Conservation (phyloP, 768 basidiomycete genomes). For the Suillus brevipes region DNA sequence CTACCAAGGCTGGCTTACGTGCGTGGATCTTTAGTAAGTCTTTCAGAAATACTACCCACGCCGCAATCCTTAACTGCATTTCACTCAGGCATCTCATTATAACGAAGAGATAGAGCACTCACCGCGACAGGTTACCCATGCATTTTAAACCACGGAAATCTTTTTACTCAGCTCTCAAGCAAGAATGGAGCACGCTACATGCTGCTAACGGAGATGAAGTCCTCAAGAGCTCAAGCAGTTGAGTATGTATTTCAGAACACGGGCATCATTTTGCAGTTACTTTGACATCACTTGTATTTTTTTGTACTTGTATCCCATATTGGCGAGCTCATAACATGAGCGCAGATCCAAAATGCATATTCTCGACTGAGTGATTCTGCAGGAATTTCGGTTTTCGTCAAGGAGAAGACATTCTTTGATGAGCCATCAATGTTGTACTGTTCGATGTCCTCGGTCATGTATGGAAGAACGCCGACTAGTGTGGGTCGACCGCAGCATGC, state of each 20-base stretch:
- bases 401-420: background rate
- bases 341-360: background rate
- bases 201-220: background rate
- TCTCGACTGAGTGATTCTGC: background rate
- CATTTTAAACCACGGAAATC: background rate
- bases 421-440: conserved; percentile 15
- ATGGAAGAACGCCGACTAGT: conserved; percentile 35
- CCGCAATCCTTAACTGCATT: too few relatives aligned
- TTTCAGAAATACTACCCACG: background rate
- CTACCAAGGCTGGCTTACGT: background rate
- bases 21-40: background rate
- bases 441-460: conserved; percentile 49
- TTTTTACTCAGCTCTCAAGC: background rate
- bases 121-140: background rate
- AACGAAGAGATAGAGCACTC: background rate
- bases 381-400: conserved; percentile 23
- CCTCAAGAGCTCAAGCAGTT: background rate
- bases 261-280: background rate
- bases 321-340: background rate
- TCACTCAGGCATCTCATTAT: background rate
- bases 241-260: background rate
- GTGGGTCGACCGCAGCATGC: conserved; percentile 44
- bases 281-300: background rate
- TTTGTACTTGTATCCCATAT: background rate
- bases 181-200: background rate